These are phyloP conservation scores for Aspergillus sp. DNA, from an alignment of 2,329 filamentous ascomycete species.

Conservation along the genomic window DNA sequence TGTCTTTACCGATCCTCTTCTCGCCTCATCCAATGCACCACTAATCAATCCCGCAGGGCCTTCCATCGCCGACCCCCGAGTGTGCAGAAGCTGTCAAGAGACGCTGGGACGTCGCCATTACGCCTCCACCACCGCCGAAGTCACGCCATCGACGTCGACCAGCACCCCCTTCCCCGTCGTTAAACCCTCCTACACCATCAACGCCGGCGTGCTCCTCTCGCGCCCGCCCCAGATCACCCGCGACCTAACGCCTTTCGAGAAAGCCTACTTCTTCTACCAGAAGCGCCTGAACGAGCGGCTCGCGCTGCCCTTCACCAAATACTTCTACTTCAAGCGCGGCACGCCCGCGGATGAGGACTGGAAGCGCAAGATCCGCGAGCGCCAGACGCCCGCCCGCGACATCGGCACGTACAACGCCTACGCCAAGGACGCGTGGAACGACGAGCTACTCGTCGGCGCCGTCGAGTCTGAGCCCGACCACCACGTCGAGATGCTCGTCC, in stretches of 20 bases:
- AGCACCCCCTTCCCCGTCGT: constrained; percentile 27
- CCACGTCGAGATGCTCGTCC: constrained; percentile 67
- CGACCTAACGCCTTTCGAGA: constrained; percentile 81
- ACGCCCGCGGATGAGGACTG: constrained; percentile 84
- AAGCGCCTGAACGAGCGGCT: constrained; percentile 93
- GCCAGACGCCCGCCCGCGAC: constrained; percentile 76
- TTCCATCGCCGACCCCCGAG: constrained; percentile 38
- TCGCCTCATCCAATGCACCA: constrained; percentile 8
- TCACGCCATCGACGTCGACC: constrained; percentile 25
- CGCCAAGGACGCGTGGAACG: constrained; percentile 77
- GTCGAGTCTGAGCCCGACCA: constrained; percentile 62
- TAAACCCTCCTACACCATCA: constrained; percentile 46
- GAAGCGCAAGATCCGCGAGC: constrained; percentile 78
- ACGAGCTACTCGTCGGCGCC: constrained; percentile 79
- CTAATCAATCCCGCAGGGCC: constrained; percentile 23
- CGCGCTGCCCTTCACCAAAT: constrained; percentile 79
- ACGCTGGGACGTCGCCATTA: constrained; percentile 40
- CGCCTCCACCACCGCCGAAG: constrained; percentile 39
- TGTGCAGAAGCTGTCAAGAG: constrained; percentile 46
- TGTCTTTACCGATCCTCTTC: constrained; percentile 13
- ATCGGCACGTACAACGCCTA: constrained; percentile 81
- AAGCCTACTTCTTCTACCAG: constrained; percentile 94
- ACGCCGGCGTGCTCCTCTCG: constrained; percentile 77
- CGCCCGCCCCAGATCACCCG: constrained; percentile 85
- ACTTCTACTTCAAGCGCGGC: constrained; percentile 93